Evolutionary conservation across 164 flowering plant genomes (phyloP).

Genomic region (Cinnamomum micranthum): DNA sequence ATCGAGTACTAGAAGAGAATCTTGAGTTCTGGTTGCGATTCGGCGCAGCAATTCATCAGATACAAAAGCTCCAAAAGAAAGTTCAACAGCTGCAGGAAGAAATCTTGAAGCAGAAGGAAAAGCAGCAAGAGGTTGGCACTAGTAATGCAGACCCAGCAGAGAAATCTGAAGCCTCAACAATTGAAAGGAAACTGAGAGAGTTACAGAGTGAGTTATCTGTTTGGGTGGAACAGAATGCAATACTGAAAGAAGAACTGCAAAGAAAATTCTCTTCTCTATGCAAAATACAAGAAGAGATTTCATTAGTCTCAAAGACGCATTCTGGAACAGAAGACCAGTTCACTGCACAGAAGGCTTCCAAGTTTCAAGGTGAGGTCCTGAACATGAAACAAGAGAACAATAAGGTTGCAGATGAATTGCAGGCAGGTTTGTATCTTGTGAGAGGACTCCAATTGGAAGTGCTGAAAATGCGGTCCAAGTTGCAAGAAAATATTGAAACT

Average conservation of each 20-base stretch:
- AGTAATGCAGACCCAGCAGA: constrained; percentile 11
- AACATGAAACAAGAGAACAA: constrained; percentile 77
- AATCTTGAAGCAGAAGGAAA: constrained; percentile 23
- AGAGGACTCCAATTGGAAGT: constrained; percentile 38
- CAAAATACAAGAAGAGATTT: constrained; percentile 53
- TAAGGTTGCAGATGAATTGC: constrained; percentile 53
- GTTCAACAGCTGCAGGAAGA: constrained; percentile 52
- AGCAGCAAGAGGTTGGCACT: constrained; percentile 22
- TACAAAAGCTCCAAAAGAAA: constrained; percentile 53
- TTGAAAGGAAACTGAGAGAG: constrained; percentile 60
- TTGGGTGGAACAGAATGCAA: constrained; percentile 58
- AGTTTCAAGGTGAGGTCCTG: constrained; percentile 68
- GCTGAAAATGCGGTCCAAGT: constrained; percentile 30
- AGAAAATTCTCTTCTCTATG: constrained; percentile 38
- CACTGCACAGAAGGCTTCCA: constrained; percentile 51
- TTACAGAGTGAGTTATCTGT: constrained; percentile 49
- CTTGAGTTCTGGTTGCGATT: constrained; percentile 79
- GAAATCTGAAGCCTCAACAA: constrained; percentile 40
- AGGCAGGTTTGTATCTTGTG: constrained; percentile 46
- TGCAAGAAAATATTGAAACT: constrained; percentile 43
- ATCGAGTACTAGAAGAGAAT: constrained; percentile 63
- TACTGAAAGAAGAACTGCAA: constrained; percentile 54
- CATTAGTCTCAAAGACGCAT: constrained; percentile 18
- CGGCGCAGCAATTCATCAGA: constrained; percentile 62
- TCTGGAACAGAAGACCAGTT: constrained; percentile 21